These are phyloP conservation scores for Eucalyptus viminalis DNA, from an alignment of 345 rosid species.

Conservation along the genomic window DNA sequence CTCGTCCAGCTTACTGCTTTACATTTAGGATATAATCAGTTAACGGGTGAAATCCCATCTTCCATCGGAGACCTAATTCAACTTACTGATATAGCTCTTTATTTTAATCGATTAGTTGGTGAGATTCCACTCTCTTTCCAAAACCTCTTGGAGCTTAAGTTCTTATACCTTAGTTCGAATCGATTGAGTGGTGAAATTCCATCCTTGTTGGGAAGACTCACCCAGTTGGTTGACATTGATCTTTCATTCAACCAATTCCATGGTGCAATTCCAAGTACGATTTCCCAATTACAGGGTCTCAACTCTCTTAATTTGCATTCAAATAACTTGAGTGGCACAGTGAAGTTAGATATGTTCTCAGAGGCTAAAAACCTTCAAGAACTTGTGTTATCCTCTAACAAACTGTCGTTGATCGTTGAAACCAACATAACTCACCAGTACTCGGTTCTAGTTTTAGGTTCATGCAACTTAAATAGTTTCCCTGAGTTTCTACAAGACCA, in stretches of 20 bases:
- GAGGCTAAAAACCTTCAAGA: background rate
- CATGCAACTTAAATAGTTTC: background rate
- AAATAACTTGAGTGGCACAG: background rate
- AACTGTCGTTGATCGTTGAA: background rate
- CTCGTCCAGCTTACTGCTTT: background rate
- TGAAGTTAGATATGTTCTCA: background rate
- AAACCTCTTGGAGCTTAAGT: background rate
- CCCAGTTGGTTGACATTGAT: background rate
- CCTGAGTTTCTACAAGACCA: constrained; percentile 4
- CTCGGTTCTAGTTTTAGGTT: background rate
- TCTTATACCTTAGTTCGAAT: rapidly evolving
- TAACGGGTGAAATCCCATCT: background rate
- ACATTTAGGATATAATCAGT: background rate
- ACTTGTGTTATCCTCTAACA: background rate
- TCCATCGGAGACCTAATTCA: background rate
- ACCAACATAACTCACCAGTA: background rate
- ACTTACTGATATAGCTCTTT: background rate
- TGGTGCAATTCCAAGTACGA: constrained; percentile 1
- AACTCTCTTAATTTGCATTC: background rate
- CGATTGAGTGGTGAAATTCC: constrained; percentile 1
- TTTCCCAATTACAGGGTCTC: background rate
- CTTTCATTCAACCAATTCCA: background rate
- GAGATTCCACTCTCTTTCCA: background rate
- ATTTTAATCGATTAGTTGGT: background rate
- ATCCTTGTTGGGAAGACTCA: background rate